phyloP scores from a whole-genome alignment of 352 stramenopile genomes.

The Globisporangium alternatum region DNA sequence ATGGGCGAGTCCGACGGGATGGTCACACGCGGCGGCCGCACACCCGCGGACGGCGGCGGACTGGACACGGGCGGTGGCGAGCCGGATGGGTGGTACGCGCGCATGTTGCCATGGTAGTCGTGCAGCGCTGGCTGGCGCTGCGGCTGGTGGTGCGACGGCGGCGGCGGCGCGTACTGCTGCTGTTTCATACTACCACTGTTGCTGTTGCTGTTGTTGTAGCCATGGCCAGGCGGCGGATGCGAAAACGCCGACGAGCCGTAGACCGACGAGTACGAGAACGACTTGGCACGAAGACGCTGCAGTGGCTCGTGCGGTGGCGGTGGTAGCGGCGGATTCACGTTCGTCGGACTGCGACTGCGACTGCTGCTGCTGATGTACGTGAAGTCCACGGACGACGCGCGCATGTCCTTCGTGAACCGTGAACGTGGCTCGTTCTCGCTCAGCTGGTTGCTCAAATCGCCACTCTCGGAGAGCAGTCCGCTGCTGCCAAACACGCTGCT shows the following conservation, averaged over 20 bases:
- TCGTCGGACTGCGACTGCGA: conserved; percentile 28
- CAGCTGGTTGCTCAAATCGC: conserved; percentile 19
- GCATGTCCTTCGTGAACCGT: conserved; percentile 58
- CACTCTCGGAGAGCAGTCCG: conserved; percentile 11
- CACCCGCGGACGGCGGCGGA: conserved; percentile 28
- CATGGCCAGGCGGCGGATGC: conserved; percentile 1
- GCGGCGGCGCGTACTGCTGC: conserved; percentile 28
- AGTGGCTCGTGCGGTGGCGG: conserved; percentile 52
- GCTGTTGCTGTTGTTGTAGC: not conserved
- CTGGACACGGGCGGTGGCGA: conserved; percentile 32
- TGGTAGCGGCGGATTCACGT: conserved; percentile 66
- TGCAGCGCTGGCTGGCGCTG: conserved; percentile 34
- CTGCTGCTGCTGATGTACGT: conserved; percentile 31
- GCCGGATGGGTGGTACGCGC: conserved; percentile 41
- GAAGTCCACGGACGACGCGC: conserved; percentile 77
- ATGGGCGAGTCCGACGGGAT: conserved; percentile 69
- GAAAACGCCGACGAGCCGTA: conserved; percentile 50
- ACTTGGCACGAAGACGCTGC: conserved; percentile 66
- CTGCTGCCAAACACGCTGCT: conserved; percentile 12
- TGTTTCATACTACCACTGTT: conserved; percentile 38
- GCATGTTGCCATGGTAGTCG: conserved; percentile 60
- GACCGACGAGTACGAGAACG: conserved; percentile 69
- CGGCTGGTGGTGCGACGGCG: conserved; percentile 43
- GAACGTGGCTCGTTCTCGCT: conserved; percentile 13
- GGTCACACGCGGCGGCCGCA: conserved; percentile 64